These are phyloP conservation scores for Benincasa hispida DNA, from an alignment of 306 rosid genomes.

Conservation along the genomic window DNA sequence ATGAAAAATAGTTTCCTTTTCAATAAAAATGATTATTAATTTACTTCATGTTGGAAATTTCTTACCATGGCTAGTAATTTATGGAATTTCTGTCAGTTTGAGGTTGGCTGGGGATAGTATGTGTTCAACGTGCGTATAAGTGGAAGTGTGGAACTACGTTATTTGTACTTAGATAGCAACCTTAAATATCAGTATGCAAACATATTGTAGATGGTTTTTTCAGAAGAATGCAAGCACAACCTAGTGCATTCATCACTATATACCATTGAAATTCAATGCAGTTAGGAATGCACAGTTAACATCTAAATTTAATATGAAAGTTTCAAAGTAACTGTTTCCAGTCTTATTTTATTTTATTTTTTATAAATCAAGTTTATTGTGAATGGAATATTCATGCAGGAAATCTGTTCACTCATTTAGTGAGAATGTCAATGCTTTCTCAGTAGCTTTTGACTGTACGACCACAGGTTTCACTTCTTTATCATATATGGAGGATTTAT, in stretches of 20 bases:
- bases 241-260: neutral
- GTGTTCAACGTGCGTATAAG: neutral
- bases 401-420: conserved; percentile 52
- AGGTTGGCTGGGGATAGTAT: neutral
- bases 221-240: neutral
- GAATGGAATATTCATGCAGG: conserved; percentile 37
- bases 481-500: conserved; percentile 62
- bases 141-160: neutral
- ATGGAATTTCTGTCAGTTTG: neutral
- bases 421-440: conserved; percentile 34
- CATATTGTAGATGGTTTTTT: neutral
- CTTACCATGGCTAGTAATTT: neutral
- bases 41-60: neutral
- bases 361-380: conserved; percentile 9
- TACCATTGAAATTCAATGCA: neutral
- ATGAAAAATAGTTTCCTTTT: no score
- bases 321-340: neutral
- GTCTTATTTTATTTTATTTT: neutral
- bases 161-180: neutral
- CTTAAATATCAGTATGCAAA: neutral
- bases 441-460: conserved; percentile 37
- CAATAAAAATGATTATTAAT: neutral
- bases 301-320: neutral
- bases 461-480: conserved; percentile 52
- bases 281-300: neutral